phyloP scores from a whole-genome alignment of 208 protist species.

The Crithidia sp. region DNA sequence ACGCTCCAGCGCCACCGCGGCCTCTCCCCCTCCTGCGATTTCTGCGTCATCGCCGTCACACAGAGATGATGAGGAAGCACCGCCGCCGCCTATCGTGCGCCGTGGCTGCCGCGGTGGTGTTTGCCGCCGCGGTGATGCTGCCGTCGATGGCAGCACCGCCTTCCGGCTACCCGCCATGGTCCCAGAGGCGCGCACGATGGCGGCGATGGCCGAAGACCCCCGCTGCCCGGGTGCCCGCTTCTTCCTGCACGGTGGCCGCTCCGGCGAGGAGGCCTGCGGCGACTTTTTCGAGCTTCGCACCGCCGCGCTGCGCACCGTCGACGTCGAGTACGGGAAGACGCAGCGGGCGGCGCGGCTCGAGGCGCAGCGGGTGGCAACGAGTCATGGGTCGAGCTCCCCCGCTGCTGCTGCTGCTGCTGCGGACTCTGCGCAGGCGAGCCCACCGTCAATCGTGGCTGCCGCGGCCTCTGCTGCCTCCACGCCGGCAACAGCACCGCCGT shows the following conservation, averaged over 20 bases:
- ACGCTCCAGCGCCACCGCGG: too few relatives aligned
- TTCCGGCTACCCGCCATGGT: slow-evolving; percentile 37
- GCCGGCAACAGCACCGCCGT: not conserved
- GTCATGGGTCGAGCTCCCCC: not conserved
- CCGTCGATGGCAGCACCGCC: not conserved
- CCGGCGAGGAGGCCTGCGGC: slow-evolving; percentile 47
- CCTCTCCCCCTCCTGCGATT: not conserved
- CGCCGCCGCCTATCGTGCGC: slow-evolving; percentile 12
- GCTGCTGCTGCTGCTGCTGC: not conserved
- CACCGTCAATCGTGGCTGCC: not conserved
- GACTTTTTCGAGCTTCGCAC: slow-evolving; percentile 63
- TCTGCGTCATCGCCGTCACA: too few relatives aligned
- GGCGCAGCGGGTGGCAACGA: slow-evolving; percentile 1
- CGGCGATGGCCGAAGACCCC: slow-evolving; percentile 53
- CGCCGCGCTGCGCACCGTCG: slow-evolving; percentile 8
- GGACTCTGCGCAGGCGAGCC: not conserved
- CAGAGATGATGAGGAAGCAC: not conserved
- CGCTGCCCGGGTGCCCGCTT: slow-evolving; percentile 42
- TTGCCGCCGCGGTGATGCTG: too few relatives aligned
- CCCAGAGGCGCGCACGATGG: slow-evolving; percentile 68
- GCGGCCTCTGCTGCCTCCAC: not conserved
- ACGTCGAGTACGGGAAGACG: slow-evolving; percentile 34
- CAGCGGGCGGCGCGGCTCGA: slow-evolving; percentile 9
- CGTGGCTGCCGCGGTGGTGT: slow-evolving; percentile 2
- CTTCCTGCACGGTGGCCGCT: slow-evolving; percentile 65